A percentile compares a stretch with the other conserved stretches of the same genome.
These are phyloP conservation scores for Clonostachys sp. DNA, from an alignment of 2,329 filamentous ascomycete genomes.

Conservation along the genomic window DNA sequence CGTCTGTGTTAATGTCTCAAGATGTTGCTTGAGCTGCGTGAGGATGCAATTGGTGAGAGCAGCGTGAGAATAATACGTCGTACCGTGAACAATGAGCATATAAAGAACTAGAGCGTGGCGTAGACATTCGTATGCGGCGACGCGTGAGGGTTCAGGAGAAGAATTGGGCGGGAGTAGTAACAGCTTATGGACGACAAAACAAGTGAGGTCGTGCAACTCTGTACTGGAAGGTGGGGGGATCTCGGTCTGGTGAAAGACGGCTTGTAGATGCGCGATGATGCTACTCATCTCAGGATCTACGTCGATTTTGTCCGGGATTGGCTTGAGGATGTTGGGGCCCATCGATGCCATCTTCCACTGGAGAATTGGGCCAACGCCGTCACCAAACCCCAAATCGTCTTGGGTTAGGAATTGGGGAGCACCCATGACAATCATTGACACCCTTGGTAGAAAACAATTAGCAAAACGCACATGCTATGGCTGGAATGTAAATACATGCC, in stretches of 20 bases:
- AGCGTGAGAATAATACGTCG: constrained; percentile 50
- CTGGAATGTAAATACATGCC: constrained; percentile 28
- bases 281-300: constrained; percentile 26
- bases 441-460: constrained; percentile 28
- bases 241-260: constrained; percentile 29
- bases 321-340: constrained; percentile 1
- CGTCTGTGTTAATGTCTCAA: constrained; percentile 12
- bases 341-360: constrained; percentile 34
- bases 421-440: constrained; percentile 50
- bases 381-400: constrained; percentile 39
- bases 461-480: not conserved
- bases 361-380: constrained; percentile 40
- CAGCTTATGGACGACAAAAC: constrained; percentile 47
- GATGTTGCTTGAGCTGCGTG: constrained; percentile 18
- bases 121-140: constrained; percentile 32
- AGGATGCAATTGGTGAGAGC: constrained; percentile 28
- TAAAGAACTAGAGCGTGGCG: constrained; percentile 41
- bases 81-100: constrained; percentile 48
- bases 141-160: constrained; percentile 2
- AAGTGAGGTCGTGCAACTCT: constrained; percentile 49
- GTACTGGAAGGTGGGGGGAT: constrained; percentile 24
- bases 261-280: constrained; percentile 35
- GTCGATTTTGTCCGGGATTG: constrained; percentile 4
- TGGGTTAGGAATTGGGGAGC: constrained; percentile 47
- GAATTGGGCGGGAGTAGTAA: constrained; percentile 16